phyloP scores from a whole-genome alignment of 805 yeast species.

The Yarrowia sp. region DNA sequence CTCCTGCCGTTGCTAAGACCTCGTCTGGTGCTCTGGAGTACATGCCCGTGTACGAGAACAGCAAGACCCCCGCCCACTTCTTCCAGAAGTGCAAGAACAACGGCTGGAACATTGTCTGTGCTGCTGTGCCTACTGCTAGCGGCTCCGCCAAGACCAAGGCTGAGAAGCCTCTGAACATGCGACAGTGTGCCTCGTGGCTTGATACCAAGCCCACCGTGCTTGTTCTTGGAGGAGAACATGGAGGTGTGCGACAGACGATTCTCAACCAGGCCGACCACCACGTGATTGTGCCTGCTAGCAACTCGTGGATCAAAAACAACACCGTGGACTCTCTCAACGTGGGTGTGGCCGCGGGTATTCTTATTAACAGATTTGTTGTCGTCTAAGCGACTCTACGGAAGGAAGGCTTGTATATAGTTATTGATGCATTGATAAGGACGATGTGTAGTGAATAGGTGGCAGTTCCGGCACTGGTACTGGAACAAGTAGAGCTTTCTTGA shows the following conservation, averaged over 20 bases:
- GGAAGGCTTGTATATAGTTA: conserved; percentile 27
- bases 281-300: conserved; percentile 42
- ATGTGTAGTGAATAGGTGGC: too few species aligned
- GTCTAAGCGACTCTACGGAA: neutral
- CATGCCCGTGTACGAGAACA: conserved; percentile 63
- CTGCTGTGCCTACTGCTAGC: conserved; percentile 54
- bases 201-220: conserved; percentile 65
- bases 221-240: conserved; percentile 86
- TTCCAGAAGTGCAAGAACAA: conserved; percentile 61
- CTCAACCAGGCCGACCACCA: conserved; percentile 52
- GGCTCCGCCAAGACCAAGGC: conserved; percentile 46
- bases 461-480: too few species aligned
- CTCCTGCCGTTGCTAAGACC: conserved; percentile 80
- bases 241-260: conserved; percentile 75
- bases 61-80: conserved; percentile 64
- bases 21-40: conserved; percentile 86
- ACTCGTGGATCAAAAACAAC: conserved; percentile 40
- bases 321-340: conserved; percentile 83
- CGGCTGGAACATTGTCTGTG: conserved; percentile 77
- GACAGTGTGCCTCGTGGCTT: conserved; percentile 56
- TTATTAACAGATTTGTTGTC: conserved; percentile 52
- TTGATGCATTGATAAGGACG: conserved; percentile 9
- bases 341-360: conserved; percentile 83
- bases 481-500: too few species aligned
- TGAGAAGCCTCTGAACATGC: conserved; percentile 52